Base-by-base conservation (phyloP, 805 yeast species). In the Sungouiozyma ichnusensis region DNA sequence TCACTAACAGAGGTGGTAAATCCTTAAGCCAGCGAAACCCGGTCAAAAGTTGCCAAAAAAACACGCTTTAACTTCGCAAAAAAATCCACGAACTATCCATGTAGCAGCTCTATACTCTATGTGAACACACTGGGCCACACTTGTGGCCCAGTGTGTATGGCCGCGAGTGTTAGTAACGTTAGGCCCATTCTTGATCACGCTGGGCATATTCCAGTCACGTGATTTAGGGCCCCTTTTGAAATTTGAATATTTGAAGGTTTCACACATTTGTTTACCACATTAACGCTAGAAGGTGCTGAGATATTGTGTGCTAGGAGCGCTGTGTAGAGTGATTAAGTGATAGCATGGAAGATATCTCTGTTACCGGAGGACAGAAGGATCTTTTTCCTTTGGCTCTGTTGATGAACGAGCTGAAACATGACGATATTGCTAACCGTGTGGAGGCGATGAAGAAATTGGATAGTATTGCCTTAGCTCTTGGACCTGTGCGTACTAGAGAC, bases 361-460 rank as follows among this genome's bases (percentile, higher is more conserved):
- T 11, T 24, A 11, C 29, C 11, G 44, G 34, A 33, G 47, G 47
- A 13, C 63, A 60, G 18, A 66, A 64, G 43, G 76, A 71, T 46
- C 73, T 92, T 44, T 90, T 85, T 58, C 98, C 99, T 36, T 76
- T 92, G 64, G 98, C 98, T 14, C 73, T 92, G 52, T 74, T 92
- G 46, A 87, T 92, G 85, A 98, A 94, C 62, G 99, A 94, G 65
- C 74, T 92, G 63, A 85, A 85, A 66, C 97, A 90, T 62, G 98
- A 92, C 59, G 98, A 92, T 60, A 90, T 90, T 33, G 76, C 95
- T 19, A 82, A 88, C 55, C 74, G 99, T 47, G 90, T 92, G 17
- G 85, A 81, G 50, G 97, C 97, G 36, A 88, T 92, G 94, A 84
- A 83, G 55, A 79, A 92, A 51, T 71, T 94, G 50, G 94, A 88